phyloP scores from a whole-genome alignment of 306 rosid species.

The Trifolium repens region DNA sequence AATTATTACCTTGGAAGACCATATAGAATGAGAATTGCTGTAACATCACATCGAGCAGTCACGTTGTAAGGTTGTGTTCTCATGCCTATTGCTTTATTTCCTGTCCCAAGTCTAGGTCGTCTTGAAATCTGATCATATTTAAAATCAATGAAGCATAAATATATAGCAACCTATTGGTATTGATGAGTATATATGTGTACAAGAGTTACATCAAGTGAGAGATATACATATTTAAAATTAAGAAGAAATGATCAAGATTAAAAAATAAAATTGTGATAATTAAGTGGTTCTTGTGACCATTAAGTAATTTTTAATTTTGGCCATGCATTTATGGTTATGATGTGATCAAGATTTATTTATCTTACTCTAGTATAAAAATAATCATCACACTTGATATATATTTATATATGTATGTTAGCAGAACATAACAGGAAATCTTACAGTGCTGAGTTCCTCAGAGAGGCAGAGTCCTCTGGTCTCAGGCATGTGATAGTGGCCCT shows the following conservation, averaged over 20 bases:
- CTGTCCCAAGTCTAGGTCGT: slow-evolving; percentile 53
- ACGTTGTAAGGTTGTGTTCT: slow-evolving; percentile 65
- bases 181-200: too few relatives aligned
- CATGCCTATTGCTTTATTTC: slow-evolving; percentile 48
- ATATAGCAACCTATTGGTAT: slow-evolving; percentile 29
- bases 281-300: not conserved
- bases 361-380: not conserved
- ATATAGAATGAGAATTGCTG: slow-evolving; percentile 88
- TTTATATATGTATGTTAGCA: not conserved
- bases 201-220: not conserved
- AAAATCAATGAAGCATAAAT: slow-evolving; percentile 56
- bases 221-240: not conserved
- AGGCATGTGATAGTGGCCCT: slow-evolving; percentile 68
- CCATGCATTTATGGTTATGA: not conserved
- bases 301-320: not conserved
- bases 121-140: slow-evolving; percentile 49
- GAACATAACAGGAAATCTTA: slow-evolving; percentile 40
- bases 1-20: slow-evolving; percentile 93
- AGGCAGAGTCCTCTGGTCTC: slow-evolving; percentile 67
- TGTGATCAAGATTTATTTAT: not conserved
- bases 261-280: too few relatives aligned
- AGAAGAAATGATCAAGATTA: not conserved
- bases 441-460: slow-evolving; percentile 59
- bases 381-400: not conserved
- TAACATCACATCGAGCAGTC: slow-evolving; percentile 87